phyloP scores from a whole-genome alignment of 148 eudicot genomes.

The Arbutus unedo region DNA sequence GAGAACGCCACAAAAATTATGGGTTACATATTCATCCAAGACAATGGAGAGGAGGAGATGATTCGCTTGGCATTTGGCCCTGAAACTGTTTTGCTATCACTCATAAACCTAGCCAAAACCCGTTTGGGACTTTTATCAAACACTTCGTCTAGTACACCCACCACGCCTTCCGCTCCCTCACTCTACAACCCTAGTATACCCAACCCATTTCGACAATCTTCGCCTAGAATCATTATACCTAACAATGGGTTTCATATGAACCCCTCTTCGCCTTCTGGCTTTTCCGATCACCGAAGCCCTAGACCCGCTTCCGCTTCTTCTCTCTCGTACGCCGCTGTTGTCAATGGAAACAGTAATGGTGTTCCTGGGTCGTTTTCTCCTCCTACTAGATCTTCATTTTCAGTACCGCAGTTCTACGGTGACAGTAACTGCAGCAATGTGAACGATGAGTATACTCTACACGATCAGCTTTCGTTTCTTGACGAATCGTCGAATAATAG shows the following conservation, averaged over 20 bases:
- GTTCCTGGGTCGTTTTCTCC: constrained; percentile 32
- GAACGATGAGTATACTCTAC: constrained; percentile 25
- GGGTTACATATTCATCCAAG: constrained; percentile 63
- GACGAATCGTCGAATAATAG: constrained; percentile 38
- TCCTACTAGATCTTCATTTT: constrained; percentile 29
- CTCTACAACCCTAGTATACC: constrained; percentile 39
- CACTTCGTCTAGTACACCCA: constrained; percentile 27
- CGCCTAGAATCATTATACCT: constrained; percentile 41
- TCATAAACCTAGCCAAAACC: constrained; percentile 47
- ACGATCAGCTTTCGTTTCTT: constrained; percentile 25
- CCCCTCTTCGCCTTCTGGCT: constrained; percentile 35
- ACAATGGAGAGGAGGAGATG: constrained; percentile 67
- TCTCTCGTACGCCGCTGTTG: constrained; percentile 53
- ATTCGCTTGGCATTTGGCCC: constrained; percentile 68
- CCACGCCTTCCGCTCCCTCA: constrained; percentile 9
- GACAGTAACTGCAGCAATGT: constrained; percentile 11
- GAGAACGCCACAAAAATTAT: constrained; percentile 71
- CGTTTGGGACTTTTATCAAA: constrained; percentile 42
- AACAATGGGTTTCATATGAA: constrained; percentile 42
- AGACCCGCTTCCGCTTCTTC: constrained; percentile 21
- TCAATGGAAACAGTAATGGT: constrained; percentile 29
- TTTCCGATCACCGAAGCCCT: constrained; percentile 34
- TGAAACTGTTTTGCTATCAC: constrained; percentile 36
- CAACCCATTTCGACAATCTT: constrained; percentile 44
- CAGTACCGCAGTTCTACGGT: constrained; percentile 23